Percentiles rank a stretch among this genome's conserved stretches.
Evolutionary conservation across 73 alveolate genomes (phyloP).

Genomic region (Paramecium sexaurelia): DNA sequence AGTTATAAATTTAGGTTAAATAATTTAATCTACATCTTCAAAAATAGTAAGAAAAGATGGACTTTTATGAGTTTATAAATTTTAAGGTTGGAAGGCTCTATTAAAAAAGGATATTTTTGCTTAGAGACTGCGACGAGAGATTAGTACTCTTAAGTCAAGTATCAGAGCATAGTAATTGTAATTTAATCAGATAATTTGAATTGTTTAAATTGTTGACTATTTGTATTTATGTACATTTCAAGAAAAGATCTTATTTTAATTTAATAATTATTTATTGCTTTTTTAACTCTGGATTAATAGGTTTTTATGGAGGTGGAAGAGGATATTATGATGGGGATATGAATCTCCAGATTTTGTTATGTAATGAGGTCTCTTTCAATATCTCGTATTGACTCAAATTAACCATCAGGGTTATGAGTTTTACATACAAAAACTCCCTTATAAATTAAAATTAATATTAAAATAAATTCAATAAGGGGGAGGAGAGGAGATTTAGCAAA

Average conservation of each 20-base stretch:
- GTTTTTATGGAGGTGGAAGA: background rate
- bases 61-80: background rate
- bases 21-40: background rate
- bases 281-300: constrained; percentile 6
- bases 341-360: background rate
- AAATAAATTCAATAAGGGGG: background rate
- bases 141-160: background rate
- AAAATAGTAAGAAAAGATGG: background rate
- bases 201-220: constrained; percentile 32
- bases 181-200: background rate
- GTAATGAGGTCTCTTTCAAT: constrained; percentile 16
- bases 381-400: constrained; percentile 39
- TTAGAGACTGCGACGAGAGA: background rate
- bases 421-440: constrained; percentile 11
- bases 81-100: background rate
- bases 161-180: background rate
- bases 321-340: background rate
- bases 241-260: background rate
- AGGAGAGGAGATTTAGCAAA: constrained; percentile 2
- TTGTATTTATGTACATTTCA: constrained; percentile 1
- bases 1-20: background rate
- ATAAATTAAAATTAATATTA: background rate
- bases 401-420: constrained; percentile 39
- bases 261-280: background rate
- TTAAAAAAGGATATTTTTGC: background rate